Conservation (phyloP, 768 basidiomycete genomes). For the Serendipita sp. region DNA sequence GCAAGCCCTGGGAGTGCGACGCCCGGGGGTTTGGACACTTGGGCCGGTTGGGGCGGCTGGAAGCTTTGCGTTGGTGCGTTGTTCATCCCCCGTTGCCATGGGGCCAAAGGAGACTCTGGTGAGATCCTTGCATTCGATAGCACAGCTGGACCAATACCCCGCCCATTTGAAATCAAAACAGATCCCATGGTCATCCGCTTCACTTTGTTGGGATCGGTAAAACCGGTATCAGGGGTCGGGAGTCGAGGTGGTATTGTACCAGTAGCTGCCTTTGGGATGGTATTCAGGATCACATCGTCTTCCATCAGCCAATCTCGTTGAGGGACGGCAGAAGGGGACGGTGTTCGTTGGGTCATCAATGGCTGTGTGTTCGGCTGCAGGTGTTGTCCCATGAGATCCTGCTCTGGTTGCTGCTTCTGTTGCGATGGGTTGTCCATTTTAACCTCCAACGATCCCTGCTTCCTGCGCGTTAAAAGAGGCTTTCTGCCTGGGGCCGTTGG, state of each 20-base stretch:
- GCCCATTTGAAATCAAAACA: neutral
- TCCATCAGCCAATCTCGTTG: slow-evolving; percentile 4
- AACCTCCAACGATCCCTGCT: neutral
- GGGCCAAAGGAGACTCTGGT: neutral
- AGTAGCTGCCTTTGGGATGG: neutral
- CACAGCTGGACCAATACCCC: neutral
- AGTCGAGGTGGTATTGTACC: neutral
- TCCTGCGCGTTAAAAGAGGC: neutral
- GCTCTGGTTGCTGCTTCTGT: neutral
- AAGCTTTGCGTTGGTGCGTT: neutral
- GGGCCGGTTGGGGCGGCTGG: neutral
- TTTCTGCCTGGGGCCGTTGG: neutral
- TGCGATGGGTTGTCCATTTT: slow-evolving; percentile 4
- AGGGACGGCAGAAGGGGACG: slow-evolving; percentile 1
- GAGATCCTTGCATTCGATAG: neutral
- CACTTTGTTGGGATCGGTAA: neutral
- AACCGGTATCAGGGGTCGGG: neutral
- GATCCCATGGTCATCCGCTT: neutral
- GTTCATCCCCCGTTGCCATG: neutral
- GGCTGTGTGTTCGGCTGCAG: neutral
- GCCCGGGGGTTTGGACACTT: neutral
- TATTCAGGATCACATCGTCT: neutral
- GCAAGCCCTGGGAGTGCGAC: neutral
- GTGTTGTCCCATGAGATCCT: neutral
- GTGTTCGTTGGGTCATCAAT: neutral